These are phyloP conservation scores for Flaveria ramosissima DNA, from an alignment of 129 eudicot species.

Conservation along the genomic window DNA sequence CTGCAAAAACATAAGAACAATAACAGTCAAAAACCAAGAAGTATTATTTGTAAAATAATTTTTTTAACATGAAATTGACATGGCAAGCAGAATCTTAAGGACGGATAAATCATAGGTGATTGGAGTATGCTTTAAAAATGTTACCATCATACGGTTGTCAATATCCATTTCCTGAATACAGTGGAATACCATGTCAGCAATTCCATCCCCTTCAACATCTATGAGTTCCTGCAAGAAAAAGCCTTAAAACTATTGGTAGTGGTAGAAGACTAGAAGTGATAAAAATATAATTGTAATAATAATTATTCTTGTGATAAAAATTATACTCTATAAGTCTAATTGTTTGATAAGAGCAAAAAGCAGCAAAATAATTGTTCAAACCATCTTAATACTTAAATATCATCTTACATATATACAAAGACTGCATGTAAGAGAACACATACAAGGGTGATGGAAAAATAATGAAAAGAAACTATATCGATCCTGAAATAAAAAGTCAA, in stretches of 20 bases:
- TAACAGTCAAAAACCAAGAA: background rate
- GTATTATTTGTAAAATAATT: background rate
- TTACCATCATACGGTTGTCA: conserved; percentile 98
- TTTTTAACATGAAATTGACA: conserved; percentile 7
- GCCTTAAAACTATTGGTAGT: conserved; percentile 1
- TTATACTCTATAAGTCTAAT: background rate
- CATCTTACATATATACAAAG: conserved; percentile 11
- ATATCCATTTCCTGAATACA: conserved; percentile 99
- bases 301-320: background rate
- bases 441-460: background rate
- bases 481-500: conserved; percentile 14
- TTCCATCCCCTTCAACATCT: conserved; percentile 98
- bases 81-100: background rate
- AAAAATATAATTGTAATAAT: background rate
- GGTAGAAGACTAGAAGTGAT: background rate
- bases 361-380: conserved; percentile 7
- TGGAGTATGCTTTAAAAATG: background rate
- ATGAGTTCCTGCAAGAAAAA: conserved; percentile 75
- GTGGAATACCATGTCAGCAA: conserved; percentile 98
- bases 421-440: conserved; percentile 12
- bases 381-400: conserved; percentile 12
- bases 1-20: conserved; percentile 49
- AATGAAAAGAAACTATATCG: background rate
- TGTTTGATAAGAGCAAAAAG: conserved; percentile 6
- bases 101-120: conserved; percentile 1